Base-by-base conservation (phyloP, 176 grass and related monocot species). In the Triticum urartu region DNA sequence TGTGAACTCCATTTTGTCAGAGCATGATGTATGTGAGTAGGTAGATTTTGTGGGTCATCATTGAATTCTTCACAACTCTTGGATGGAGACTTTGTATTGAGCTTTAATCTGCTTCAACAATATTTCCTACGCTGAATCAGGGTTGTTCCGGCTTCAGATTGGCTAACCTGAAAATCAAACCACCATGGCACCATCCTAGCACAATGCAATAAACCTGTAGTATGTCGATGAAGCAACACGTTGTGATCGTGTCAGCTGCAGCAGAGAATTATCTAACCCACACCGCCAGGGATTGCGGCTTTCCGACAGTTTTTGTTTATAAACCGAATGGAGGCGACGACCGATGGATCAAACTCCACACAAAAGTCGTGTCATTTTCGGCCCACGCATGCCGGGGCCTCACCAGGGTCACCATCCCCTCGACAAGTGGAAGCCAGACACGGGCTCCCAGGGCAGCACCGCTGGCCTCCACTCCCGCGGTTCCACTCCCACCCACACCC, bases 351-450 rank as follows among this genome's bases (percentile, higher is more conserved):
- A 33, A 32, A 80, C 24, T 20, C 15, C 26, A 26, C 15, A 45
- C 43, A 47, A 52, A 68, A 14, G 28, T 17, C 5, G 64, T 14
- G 64, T 38, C 65, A 17, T 70, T 82, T 70, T 56, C 47, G 12
- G 18, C 63, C 12, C 64, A 22, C 79, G 45, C 47, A 30, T 26
- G 42, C 40, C 28, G 38, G 56, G 38, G 24, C 10, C 61, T 65
- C 79, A 68, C 79, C 25, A 5, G 21, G 21, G 33, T 48, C 38
- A 7, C 72, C 80, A 11, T 18, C 1, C 28, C 36, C 59, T 77
- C 83, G 83, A 80, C 75, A 80, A 80, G 87, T 84, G 76, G 81
- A 74, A 12, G 50, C 69, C 79, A 67, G 43, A 10, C 10, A 17
- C 62, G 59, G 61, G 40, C 45, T 33, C 65, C 21, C 39, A 2